Base-by-base conservation (phyloP, 2,329 filamentous ascomycete genomes). In the Xenoacremonium recifei region DNA sequence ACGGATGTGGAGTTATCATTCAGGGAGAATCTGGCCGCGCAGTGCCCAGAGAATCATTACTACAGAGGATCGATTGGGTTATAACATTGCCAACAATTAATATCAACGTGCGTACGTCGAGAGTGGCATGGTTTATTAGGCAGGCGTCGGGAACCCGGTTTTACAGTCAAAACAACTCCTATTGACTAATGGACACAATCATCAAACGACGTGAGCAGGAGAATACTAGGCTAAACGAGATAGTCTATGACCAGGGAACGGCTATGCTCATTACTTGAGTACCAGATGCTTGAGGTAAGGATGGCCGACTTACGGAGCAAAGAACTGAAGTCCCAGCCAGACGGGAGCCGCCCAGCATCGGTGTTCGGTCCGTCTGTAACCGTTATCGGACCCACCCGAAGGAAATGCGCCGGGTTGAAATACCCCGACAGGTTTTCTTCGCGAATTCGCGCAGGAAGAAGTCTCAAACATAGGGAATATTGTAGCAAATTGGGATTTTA, bases 11-110 rank as follows among this genome's bases (percentile, higher is more conserved):
- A 34, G 31, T 34, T 34, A 34, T 17, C 18, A 34, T 19, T 34
- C 31, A 35, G 20, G 49, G 48, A 47, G 42, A 51, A 37, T 51
- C 43, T 45, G 49, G 46, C 43, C 48, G 48, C 47, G 40, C 40
- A 45, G 44, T 46, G 40, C 39, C n/a, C 38, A 46, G 46, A 48
- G 45, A 39, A 9, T n/a, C n/a, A n/a, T n/a, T n/a, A n/a, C 32
- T 27, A 44, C 37, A 40, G 43, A 35, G 42, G 48, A 47, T 36
- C 49, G 52, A 41, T 54, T 50, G 33, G 25, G 43, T 41, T 53
- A n/a, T 47, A 46, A 48, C 42, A 51, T 54, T 45, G 36, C 36
- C 47, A 43, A 42, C 42, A 39, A 49, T n/a, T n/a, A n/a, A n/a
- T n/a, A n/a, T n/a, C n/a, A n/a, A n/a, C n/a, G n/a, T n/a, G n/a